A percentile compares a stretch with the other conserved stretches of the same genome.
These are phyloP conservation scores for Helichrysum umbraculigerum DNA, from an alignment of 129 eudicot genomes.

Conservation along the genomic window DNA sequence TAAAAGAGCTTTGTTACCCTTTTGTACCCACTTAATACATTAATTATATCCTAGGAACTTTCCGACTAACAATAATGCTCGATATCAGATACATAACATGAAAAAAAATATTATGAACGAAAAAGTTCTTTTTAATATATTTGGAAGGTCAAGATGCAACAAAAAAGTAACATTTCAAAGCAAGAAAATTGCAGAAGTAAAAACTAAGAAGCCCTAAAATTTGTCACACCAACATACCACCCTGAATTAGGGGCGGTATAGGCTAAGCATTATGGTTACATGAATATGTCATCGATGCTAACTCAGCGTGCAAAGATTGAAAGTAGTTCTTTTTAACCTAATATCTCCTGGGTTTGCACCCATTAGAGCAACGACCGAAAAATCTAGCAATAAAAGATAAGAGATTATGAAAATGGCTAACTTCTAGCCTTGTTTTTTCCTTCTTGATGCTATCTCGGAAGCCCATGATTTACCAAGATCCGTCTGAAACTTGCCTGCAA, in stretches of 20 bases:
- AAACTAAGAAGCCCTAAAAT: conserved; percentile 8
- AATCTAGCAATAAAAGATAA: not conserved
- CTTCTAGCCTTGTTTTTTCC: conserved; percentile 46
- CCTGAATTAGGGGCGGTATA: not conserved
- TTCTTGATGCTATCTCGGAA: conserved; percentile 73
- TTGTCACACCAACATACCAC: conserved; percentile 3
- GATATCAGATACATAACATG: not conserved
- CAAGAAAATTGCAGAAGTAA: conserved; percentile 15
- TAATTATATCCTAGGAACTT: not conserved
- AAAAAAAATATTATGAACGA: not conserved
- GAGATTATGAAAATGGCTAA: not conserved
- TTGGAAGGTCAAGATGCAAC: conserved; percentile 8
- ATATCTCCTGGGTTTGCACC: conserved; percentile 21
- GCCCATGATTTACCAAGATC: conserved; percentile 96
- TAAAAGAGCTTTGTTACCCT: no score
- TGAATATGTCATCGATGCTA: not conserved
- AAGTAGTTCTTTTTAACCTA: not conserved
- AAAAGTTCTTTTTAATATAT: conserved; percentile 2
- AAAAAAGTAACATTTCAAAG: not conserved
- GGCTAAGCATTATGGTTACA: conserved; percentile 20
- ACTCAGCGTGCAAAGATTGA: conserved; percentile 5
- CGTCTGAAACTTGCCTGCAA: conserved; percentile 90
- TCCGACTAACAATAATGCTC: not conserved
- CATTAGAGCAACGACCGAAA: not conserved
- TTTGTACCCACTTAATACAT: not conserved